phyloP scores from a whole-genome alignment of 2,329 filamentous ascomycete species.

The Zalaria sp. region DNA sequence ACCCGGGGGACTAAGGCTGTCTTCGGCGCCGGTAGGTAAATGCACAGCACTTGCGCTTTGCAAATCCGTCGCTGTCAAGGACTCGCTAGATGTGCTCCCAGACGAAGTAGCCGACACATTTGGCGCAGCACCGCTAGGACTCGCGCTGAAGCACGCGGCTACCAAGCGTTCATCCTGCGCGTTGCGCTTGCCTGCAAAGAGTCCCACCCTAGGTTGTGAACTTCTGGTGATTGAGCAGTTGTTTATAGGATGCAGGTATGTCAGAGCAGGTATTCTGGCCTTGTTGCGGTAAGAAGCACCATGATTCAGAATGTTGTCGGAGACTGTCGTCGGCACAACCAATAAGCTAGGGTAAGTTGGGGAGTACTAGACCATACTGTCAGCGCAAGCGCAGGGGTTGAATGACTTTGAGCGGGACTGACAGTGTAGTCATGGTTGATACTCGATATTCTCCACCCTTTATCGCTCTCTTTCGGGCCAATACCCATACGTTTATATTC shows the following conservation, averaged over 20 bases:
- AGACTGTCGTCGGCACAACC: conserved; percentile 75
- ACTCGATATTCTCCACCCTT: conserved; percentile 76
- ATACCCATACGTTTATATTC: conserved; percentile 85
- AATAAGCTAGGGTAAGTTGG: conserved; percentile 81
- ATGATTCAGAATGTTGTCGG: conserved; percentile 94
- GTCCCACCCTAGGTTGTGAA: conserved; percentile 79
- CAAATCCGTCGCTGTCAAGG: not conserved
- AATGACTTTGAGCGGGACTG: conserved; percentile 9
- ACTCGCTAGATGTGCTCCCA: not conserved
- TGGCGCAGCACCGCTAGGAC: conserved; percentile 1
- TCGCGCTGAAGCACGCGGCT: conserved; percentile 75
- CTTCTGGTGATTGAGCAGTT: conserved; percentile 94
- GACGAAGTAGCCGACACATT: not conserved
- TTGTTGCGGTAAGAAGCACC: conserved; percentile 80
- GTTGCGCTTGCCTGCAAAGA: conserved; percentile 67
- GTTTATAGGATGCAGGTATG: conserved; percentile 92
- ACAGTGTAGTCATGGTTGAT: conserved; percentile 78
- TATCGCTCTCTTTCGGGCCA: conserved; percentile 61
- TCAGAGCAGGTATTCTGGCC: conserved; percentile 73
- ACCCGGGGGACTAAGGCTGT: not conserved
- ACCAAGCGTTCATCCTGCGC: conserved; percentile 93
- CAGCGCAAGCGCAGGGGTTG: too few species aligned
- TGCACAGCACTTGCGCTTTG: not conserved
- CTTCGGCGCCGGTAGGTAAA: not conserved
- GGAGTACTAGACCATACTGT: conserved; percentile 45